Base-by-base conservation (phyloP, 2,329 filamentous ascomycete genomes). In the Mollisiaceae sp. region DNA sequence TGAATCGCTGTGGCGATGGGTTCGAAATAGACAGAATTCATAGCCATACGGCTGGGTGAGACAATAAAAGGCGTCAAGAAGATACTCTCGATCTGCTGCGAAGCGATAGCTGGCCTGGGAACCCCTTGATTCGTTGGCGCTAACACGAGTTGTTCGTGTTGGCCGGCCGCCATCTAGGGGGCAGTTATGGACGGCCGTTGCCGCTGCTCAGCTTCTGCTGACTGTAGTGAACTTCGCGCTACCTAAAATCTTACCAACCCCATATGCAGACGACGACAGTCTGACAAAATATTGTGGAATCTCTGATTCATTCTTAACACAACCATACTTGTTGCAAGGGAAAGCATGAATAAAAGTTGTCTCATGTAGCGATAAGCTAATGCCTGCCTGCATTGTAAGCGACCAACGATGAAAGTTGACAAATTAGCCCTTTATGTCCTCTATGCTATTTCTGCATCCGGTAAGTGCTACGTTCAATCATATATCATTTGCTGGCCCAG, bases 21-120 rank as follows among this genome's bases (percentile, higher is more conserved):
- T 52, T 54, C 52, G 22, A 8, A 62, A 47, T 32, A 32, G 24
- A 61, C 45, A 57, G 24, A 36, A 50, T 32, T 47, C 59, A 56
- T 11, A 39, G 56, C 47, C 59, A n/a, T 50, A 58, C 39, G 20
- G 63, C 58, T 8, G 55, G 24, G 57, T 60, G 54, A 58, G 52
- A 58, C 20, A 32, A 61, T 54, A 32, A 59, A 50, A 59, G 14
- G 38, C 36, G 57, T 52, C 52, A 43, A 39, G 15, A 36, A 56
- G 4, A n/a, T 6, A 20, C 18, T 55, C 32, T 20, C n/a, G 55
- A 38, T 22, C 18, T 38, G 32, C 18, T 57, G 32, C 55, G 55
- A 57, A 57, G 55, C 50, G 50, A 54, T 32, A 57, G 55, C 55
- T 38, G 55, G 39, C 32, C 9, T n/a, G 32, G 39, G 50, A n/a